Evolutionary conservation across 306 rosid species (phyloP), one percentile per base, ranked within the genome.

Genomic region (Hippophae rhamnoides): DNA sequence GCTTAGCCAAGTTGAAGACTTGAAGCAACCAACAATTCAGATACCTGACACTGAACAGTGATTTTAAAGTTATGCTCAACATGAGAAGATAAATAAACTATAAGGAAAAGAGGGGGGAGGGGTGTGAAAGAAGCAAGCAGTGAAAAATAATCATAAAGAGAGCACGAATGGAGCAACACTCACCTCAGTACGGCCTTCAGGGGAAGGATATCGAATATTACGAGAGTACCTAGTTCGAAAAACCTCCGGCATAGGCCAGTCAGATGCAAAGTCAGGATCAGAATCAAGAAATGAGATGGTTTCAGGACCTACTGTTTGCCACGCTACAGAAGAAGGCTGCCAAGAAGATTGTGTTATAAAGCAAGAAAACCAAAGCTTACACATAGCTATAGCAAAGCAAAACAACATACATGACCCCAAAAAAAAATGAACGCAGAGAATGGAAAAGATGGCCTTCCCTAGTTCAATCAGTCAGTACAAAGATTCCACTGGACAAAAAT

Each of bases 181-280:
- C 63, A 92, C 96, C 99, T 88, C 86, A 62, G 95, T 79, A 41
- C 83, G 76, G 65, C 79, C 86, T 62, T 85, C 87, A 11, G 96
- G 66, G 13, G 92, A 83, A 58, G 86, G 78, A 63, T 72, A 86
- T 47, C 82, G 84, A 74, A 73, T 67, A 60, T 79, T 84, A 13
- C 84, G 80, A 78, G 71, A 75, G 68, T 73, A 78, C 63, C 90
- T 79, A 68, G 73, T 68, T n/a, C 84, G 71, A 57, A 74, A 76
- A 5, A 79, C 72, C 43, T 85, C 96, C 9, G 79, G 66, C 1
- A 70, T 80, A 47, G 73, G 68, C 11, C 69, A 76, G 10, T 79
- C 31, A 1, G 73, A 13, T 45, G 80, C 74, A 55, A 81, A 72
- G 11, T 85, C 95, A 42, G 81, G 69, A 43, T 86, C 89, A 54